Percentiles rank a stretch among this genome's conserved stretches.
phyloP scores from a whole-genome alignment of 805 yeast genomes.

The Ogataea methanolica region DNA sequence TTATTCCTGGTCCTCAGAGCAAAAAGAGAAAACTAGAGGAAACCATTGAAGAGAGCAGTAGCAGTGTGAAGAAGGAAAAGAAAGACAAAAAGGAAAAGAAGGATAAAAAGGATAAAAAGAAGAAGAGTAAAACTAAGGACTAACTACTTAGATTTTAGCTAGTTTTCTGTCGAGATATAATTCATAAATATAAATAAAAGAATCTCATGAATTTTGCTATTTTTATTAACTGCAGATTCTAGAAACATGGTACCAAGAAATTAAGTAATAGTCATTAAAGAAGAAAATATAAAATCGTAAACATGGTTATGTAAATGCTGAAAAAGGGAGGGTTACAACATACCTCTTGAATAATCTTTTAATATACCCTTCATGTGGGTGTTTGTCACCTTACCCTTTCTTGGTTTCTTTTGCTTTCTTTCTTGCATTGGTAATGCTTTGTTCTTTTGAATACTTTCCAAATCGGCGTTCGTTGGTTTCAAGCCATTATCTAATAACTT shows the following conservation, averaged over 20 bases:
- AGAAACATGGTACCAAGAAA: too few species aligned
- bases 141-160: not conserved
- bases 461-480: constrained; percentile 97
- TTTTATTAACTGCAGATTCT: too few species aligned
- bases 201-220: too few species aligned
- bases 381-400: constrained; percentile 92
- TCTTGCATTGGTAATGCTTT: constrained; percentile 47
- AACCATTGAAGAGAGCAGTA: constrained; percentile 33
- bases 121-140: constrained; percentile 18
- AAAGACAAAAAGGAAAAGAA: constrained; percentile 31
- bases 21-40: constrained; percentile 31
- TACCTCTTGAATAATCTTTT: constrained; percentile 62
- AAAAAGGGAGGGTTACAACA: constrained; percentile 10
- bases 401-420: constrained; percentile 83
- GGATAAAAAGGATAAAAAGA: constrained; percentile 28
- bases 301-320: not conserved
- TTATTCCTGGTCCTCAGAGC: constrained; percentile 10
- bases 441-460: constrained; percentile 77
- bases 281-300: not conserved
- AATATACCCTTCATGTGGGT: constrained; percentile 95
- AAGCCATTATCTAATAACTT: constrained; percentile 77
- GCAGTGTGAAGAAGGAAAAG: constrained; percentile 28
- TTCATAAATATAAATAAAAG: too few species aligned
- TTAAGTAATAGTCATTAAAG: not conserved
- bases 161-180: not conserved